Evolutionary conservation across 106 monocot species (phyloP), one percentile per base, ranked within the genome.

Genomic region (Dioscorea dumetorum): DNA sequence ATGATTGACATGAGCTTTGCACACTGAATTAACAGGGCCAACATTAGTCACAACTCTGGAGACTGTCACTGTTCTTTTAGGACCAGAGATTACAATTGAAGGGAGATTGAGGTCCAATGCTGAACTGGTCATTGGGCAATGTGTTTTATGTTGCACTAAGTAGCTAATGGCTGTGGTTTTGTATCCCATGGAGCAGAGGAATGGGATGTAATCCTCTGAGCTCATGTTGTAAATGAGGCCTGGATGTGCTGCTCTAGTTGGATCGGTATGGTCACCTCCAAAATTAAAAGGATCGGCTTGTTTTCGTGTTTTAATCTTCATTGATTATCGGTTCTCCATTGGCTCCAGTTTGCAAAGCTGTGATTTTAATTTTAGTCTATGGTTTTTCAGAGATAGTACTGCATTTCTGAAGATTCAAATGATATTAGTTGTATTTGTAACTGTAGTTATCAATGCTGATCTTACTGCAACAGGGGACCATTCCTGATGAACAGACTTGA

Each of bases 131-230:
- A 20, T 60, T 32, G 58, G 50, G 71, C 91, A 87, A 6, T 49
- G 24, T 4, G 63, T 76, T 12, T 58, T 33, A 13, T 69, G 83
- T 7, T 67, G 76, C 8, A 74, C 60, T 70, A 87, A 68, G 12
- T 57, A 71, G 60, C 82, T 85, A 15, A 90, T 63, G 4, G 85
- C 85, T 0, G 82, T 80, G 58, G 72, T 76, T 49, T 90, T 90
- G 67, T 86, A 90, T 18, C 83, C 90, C 81, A 83, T 71, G 41
- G 80, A 78, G 64, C 90, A 90, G 8, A 90, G 81, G 58, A 86
- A 90, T 6, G 62, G 50, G 1, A 86, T 34, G 24, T 90, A 72
- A 24, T 83, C 78, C 3, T 77, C 56, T 59, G 63, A 49, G 32
- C 56, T 62, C 71, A 79, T 86, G 78, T 92, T 85, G 23, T 63